Percentiles rank a stretch among this genome's conserved stretches.
Evolutionary conservation across 2,329 filamentous ascomycete species (phyloP).

Genomic region (Ophiosphaerella herpotricha): DNA sequence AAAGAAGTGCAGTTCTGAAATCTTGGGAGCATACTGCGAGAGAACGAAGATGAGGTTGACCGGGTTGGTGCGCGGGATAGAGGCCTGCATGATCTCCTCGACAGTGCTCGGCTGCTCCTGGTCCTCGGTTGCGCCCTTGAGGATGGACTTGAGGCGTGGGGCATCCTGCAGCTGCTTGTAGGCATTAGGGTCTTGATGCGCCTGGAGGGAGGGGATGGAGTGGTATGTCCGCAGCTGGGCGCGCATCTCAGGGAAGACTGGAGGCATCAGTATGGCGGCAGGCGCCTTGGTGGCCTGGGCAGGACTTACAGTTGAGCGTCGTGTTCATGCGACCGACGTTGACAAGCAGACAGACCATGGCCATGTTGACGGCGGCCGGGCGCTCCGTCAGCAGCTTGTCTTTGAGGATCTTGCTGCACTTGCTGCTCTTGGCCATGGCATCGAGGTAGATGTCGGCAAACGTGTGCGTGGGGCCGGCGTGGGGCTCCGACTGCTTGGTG

Average conservation of each 20-base stretch:
- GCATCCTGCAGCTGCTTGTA: slow-evolving; percentile 99
- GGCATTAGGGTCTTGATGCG: slow-evolving; percentile 89
- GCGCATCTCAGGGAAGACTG: slow-evolving; percentile 99
- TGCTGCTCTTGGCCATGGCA: slow-evolving; percentile 97
- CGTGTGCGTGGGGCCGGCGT: slow-evolving; percentile 66
- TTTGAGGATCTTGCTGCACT: slow-evolving; percentile 97
- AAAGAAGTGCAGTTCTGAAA: slow-evolving; percentile 91
- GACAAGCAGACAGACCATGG: slow-evolving; percentile 96
- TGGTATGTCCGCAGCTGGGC: slow-evolving; percentile 97
- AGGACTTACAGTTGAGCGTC: slow-evolving; percentile 83
- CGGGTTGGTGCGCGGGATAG: slow-evolving; percentile 84
- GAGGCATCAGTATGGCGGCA: slow-evolving; percentile 18
- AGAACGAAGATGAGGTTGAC: slow-evolving; percentile 97
- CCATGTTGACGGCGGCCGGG: slow-evolving; percentile 94
- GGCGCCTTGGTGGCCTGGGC: background rate
- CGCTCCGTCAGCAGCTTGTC: slow-evolving; percentile 94
- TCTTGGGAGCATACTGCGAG: slow-evolving; percentile 83
- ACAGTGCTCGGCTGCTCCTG: slow-evolving; percentile 80
- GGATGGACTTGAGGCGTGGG: slow-evolving; percentile 90
- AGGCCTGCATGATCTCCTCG: slow-evolving; percentile 73
- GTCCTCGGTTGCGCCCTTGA: slow-evolving; percentile 96
- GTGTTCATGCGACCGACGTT: slow-evolving; percentile 99
- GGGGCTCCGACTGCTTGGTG: slow-evolving; percentile 85
- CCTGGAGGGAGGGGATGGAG: slow-evolving; percentile 93
- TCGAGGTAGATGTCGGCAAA: slow-evolving; percentile 98